These are phyloP conservation scores for Rubia yunnanensis DNA, from an alignment of 257 asterid genomes.

Conservation along the genomic window DNA sequence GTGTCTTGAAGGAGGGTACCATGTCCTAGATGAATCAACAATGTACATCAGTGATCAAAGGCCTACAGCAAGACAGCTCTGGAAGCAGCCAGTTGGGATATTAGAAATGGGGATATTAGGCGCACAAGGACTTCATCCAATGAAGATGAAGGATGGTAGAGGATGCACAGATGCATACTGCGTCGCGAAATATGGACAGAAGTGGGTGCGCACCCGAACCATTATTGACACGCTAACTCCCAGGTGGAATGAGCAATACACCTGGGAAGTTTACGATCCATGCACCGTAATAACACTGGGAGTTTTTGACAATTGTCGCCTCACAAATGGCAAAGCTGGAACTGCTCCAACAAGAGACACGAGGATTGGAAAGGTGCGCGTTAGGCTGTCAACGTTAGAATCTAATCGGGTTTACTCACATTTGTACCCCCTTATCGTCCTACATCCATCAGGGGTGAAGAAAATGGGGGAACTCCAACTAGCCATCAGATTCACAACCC, in stretches of 20 bases:
- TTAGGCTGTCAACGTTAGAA: slow-evolving; percentile 55
- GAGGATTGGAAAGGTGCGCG: slow-evolving; percentile 62
- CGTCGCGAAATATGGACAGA: slow-evolving; percentile 71
- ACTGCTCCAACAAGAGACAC: slow-evolving; percentile 27
- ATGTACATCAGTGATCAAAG: slow-evolving; percentile 62
- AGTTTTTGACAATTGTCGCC: slow-evolving; percentile 56
- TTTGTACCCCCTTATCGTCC: slow-evolving; percentile 57
- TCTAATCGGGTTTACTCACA: slow-evolving; percentile 46
- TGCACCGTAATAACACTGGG: slow-evolving; percentile 70
- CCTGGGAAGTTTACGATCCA: slow-evolving; percentile 82
- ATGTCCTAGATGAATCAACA: slow-evolving; percentile 64
- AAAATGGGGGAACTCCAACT: slow-evolving; percentile 68
- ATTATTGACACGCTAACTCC: slow-evolving; percentile 51
- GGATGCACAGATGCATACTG: slow-evolving; percentile 73
- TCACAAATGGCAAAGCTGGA: slow-evolving; percentile 31
- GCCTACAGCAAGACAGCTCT: slow-evolving; percentile 71
- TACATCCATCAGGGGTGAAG: slow-evolving; percentile 66
- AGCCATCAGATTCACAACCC: slow-evolving; percentile 54
- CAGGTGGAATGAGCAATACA: slow-evolving; percentile 71
- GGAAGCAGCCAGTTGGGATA: slow-evolving; percentile 69
- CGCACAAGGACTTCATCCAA: slow-evolving; percentile 64
- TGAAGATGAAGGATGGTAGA: slow-evolving; percentile 65
- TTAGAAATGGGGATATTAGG: slow-evolving; percentile 62
- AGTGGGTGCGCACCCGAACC: slow-evolving; percentile 71
- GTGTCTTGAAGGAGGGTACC: slow-evolving; percentile 86